These are phyloP conservation scores for Phytophthora agathidicida DNA, from an alignment of 352 stramenopile species.

Conservation along the genomic window DNA sequence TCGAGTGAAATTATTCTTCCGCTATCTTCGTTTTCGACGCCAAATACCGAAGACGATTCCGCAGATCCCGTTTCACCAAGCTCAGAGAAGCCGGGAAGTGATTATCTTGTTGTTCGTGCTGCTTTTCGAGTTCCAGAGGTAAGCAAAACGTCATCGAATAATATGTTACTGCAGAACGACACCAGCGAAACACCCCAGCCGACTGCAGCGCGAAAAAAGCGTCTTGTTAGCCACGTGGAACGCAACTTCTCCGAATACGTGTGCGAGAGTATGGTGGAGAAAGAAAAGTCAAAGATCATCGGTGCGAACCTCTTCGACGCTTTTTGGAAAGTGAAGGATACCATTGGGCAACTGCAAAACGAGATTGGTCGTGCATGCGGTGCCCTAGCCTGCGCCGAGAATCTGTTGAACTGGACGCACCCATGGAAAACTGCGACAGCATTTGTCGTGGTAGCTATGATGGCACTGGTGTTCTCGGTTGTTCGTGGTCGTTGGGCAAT, in stretches of 20 bases:
- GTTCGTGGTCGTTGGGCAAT: constrained; percentile 78
- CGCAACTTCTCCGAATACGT: constrained; percentile 76
- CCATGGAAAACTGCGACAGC: constrained; percentile 84
- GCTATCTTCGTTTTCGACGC: constrained; percentile 41
- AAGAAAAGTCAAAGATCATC: constrained; percentile 72
- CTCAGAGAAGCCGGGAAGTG: constrained; percentile 22
- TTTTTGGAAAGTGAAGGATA: constrained; percentile 88
- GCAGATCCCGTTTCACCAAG: constrained; percentile 5
- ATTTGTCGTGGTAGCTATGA: constrained; percentile 54
- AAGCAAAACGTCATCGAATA: constrained; percentile 20
- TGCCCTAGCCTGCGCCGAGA: constrained; percentile 77
- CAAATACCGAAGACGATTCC: neutral
- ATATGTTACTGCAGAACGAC: constrained; percentile 23
- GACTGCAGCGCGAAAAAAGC: constrained; percentile 21
- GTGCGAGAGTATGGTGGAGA: constrained; percentile 68
- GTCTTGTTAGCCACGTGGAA: constrained; percentile 43
- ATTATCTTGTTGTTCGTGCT: constrained; percentile 65
- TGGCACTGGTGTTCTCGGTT: constrained; percentile 65
- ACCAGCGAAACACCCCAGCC: constrained; percentile 6
- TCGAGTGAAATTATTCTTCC: constrained; percentile 44
- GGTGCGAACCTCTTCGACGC: constrained; percentile 75
- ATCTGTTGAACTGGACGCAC: constrained; percentile 89
- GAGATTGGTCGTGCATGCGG: constrained; percentile 76
- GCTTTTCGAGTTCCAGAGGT: constrained; percentile 43
- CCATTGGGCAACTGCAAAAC: constrained; percentile 74